Base-by-base conservation (phyloP, 805 yeast genomes). In the Brettanomyces nanus region DNA sequence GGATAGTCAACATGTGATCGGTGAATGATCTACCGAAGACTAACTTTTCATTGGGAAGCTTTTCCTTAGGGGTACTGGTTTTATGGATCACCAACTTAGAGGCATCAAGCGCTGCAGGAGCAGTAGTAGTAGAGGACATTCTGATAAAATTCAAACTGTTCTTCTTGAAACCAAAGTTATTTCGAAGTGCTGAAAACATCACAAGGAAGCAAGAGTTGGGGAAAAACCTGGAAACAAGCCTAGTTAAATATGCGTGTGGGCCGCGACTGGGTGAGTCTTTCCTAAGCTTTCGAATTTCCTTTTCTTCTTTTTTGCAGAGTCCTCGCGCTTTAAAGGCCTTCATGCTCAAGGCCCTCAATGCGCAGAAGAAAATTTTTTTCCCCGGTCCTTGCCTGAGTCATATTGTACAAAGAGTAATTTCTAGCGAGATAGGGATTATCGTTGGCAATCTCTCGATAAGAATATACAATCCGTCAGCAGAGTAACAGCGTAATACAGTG, bases 1-100 rank as follows among this genome's bases (percentile, higher is more conserved):
- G 87, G 36, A 86, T 65, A 51, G 82, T 75, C 57, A 90, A 67
- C 85, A 90, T 90, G 59, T 90, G 97, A 56, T 77, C 82, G 37
- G 96, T 83, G 71, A 89, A 87, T 4, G 75, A 56, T 49, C 76
- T 70, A 44, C 90, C 92, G 54, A 83, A 83, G 30, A 75, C 75
- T 45, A 83, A 69, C 50, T 78, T 51, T 18, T 78, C 80, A 43
- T 78, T 73, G 41, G 85, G 74, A 33, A 73, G 63, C 37, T 73
- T 73, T 9, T 53, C 46, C 52, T 78, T 77, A 45, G 83, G 85
- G 18, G 58, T 39, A 3, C 62, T 39, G 15, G 69, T 68, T 40
- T 62, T 62, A n/a, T 65, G 62, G 48, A 82, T 58, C 39, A 53
- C 56, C 35, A 82, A 59, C 49, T 70, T 71, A 11, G 79, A 61